Base-by-base conservation (phyloP, 495 filamentous ascomycete genomes). In the Bryoglossum gracile region DNA sequence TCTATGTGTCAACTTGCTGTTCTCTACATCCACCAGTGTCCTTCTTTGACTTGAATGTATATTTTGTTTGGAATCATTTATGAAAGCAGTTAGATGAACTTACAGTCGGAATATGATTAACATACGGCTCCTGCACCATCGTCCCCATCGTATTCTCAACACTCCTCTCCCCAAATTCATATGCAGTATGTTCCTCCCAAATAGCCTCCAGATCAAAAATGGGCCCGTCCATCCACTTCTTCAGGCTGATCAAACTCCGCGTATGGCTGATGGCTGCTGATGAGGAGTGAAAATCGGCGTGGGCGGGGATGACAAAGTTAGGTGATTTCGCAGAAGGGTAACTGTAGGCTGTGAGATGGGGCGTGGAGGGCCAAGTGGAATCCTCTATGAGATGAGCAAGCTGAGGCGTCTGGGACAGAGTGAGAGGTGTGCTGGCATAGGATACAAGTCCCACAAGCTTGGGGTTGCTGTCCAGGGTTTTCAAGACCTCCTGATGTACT, bases 131-230 rank as follows among this genome's bases (percentile, higher is more conserved):
- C 16, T 72, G 62, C 11, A 76, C 71, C 75, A 80, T 78, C 10
- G 75, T 79, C n/a, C 36, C 22, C 73, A 79, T 78, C 0, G 74
- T 80, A 30, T 62, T 61, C 42, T 68, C 69, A 8, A 76, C 75
- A n/a, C 66, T 69, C 39, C 72, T 67, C 41, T 72, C 70, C 14
- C 55, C 67, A 50, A 81, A 80, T 58, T 80, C 71, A 46, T 62
- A 72, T 4, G 63, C 62, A 16, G 72, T 72, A 60, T 81, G 76
- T 51, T 79, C 74, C 6, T 76, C 74, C 77, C 77, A 81, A 46
- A 81, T 72, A 19, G 62, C 64, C 51, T 79, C 77, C 10, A 80
- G 66, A 49, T 80, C 79, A 50, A 82, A 81, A 48, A 65, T 66
- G 1, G 76, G 76, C 0, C 74, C 77, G 10, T 57, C 58, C 8